Percentiles rank a stretch among this genome's conserved stretches.
phyloP scores from a whole-genome alignment of 352 stramenopile genomes.

The Phytophthora cactorum region DNA sequence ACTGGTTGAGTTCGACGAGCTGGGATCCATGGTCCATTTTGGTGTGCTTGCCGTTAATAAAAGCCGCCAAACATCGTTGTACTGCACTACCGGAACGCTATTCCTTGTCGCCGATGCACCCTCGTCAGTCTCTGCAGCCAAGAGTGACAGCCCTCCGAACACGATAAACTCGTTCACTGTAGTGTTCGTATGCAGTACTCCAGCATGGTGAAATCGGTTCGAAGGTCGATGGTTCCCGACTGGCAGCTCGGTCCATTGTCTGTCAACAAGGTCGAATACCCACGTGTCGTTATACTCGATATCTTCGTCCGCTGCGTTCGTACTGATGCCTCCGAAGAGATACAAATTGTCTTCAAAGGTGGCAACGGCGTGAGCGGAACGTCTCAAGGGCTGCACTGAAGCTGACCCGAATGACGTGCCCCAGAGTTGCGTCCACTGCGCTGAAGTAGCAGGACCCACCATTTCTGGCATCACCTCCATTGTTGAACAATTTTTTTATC shows the following conservation, averaged over 20 bases:
- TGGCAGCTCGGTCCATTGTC: constrained; percentile 43
- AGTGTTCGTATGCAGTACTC: constrained; percentile 47
- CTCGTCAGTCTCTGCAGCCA: constrained; percentile 13
- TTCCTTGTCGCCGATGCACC: neutral
- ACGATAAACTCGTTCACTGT: constrained; percentile 54
- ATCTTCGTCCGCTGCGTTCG: constrained; percentile 41
- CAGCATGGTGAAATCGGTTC: constrained; percentile 53
- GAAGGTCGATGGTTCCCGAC: constrained; percentile 29
- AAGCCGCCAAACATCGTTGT: constrained; percentile 63
- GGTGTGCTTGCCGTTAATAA: constrained; percentile 30
- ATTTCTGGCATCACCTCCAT: constrained; percentile 31
- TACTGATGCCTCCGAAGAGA: constrained; percentile 66
- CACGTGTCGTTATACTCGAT: constrained; percentile 82
- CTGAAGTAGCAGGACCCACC: constrained; percentile 10
- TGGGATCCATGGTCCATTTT: constrained; percentile 50
- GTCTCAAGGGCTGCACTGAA: constrained; percentile 45
- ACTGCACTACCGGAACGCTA: constrained; percentile 46
- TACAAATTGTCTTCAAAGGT: constrained; percentile 61
- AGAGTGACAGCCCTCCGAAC: constrained; percentile 59
- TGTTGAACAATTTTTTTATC: neutral
- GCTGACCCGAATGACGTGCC: constrained; percentile 24
- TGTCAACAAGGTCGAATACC: constrained; percentile 49
- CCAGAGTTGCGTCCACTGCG: constrained; percentile 67
- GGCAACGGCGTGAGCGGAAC: constrained; percentile 61
- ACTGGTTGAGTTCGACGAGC: constrained; percentile 4